phyloP scores from a whole-genome alignment of 169 alveolate species.

The Eimeria tenella region DNA sequence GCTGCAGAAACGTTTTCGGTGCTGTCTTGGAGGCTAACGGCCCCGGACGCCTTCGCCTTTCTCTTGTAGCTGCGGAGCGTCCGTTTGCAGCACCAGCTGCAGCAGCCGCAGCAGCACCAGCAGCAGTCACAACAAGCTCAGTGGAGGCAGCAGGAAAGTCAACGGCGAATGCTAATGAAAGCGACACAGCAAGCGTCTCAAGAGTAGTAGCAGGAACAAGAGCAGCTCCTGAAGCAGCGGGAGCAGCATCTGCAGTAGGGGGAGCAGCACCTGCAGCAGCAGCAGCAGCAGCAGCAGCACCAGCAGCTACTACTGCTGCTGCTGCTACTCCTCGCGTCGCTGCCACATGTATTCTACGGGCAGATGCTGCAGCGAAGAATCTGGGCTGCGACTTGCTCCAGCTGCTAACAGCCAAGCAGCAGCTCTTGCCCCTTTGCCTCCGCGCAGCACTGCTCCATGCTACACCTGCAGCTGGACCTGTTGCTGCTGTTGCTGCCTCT shows the following conservation, averaged over 20 bases:
- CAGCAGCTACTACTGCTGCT: not conserved
- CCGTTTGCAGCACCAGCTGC: not conserved
- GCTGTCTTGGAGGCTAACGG: slow-evolving; percentile 17
- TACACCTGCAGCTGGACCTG: not conserved
- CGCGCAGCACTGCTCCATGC: slow-evolving; percentile 32
- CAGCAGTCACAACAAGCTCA: not conserved
- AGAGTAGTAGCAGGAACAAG: not conserved
- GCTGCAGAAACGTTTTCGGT: not conserved
- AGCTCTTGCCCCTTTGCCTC: slow-evolving; percentile 26
- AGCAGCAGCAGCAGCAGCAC: not conserved
- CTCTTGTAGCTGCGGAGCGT: slow-evolving; percentile 36
- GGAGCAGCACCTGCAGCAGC: slow-evolving; percentile 5
- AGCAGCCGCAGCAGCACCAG: not conserved
- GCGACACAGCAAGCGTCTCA: not conserved
- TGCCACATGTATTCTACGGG: not conserved
- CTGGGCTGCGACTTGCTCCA: slow-evolving; percentile 23
- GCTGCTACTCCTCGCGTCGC: slow-evolving; percentile 25
- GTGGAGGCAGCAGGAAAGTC: slow-evolving; percentile 2
- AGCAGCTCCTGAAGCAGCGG: not conserved
- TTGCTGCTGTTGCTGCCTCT: not conserved
- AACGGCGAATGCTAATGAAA: not conserved
- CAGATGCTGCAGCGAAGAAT: not conserved
- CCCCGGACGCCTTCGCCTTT: not conserved
- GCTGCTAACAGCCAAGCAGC: not conserved
- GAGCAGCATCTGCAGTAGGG: not conserved